Conservation (phyloP, 2,329 filamentous ascomycete genomes). For the Thelonectria olida region DNA sequence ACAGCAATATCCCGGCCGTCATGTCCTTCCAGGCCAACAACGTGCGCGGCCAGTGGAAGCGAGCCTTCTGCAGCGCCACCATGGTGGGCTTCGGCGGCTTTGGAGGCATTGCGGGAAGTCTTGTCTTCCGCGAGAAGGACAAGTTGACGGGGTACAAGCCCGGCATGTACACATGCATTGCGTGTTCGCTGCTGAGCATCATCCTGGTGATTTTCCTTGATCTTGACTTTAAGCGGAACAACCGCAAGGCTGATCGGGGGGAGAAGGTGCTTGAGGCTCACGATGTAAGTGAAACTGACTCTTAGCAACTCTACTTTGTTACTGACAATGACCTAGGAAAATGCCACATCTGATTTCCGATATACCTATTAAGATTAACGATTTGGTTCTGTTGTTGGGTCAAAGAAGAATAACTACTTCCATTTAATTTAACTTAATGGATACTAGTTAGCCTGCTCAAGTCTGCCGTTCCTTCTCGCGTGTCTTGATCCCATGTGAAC, state of each 20-base stretch:
- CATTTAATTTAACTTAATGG: neutral
- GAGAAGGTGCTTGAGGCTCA: slow-evolving; percentile 61
- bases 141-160: slow-evolving; percentile 60
- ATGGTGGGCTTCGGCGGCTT: slow-evolving; percentile 81
- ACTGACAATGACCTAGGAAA: slow-evolving; percentile 35
- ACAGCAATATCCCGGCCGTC: slow-evolving; percentile 78
- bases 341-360: slow-evolving; percentile 43
- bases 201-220: slow-evolving; percentile 54
- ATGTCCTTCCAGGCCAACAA: slow-evolving; percentile 90
- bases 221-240: slow-evolving; percentile 53
- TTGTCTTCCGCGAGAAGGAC: slow-evolving; percentile 74
- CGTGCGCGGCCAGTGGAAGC: slow-evolving; percentile 88
- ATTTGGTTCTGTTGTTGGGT: neutral
- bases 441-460: too few relatives aligned
- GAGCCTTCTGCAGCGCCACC: slow-evolving; percentile 79
- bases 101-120: slow-evolving; percentile 78
- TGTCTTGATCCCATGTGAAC: too few relatives aligned
- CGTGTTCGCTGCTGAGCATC: slow-evolving; percentile 57
- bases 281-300: slow-evolving; percentile 52
- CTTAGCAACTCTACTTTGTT: slow-evolving; percentile 8
- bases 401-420: neutral
- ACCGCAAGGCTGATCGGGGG: slow-evolving; percentile 61
- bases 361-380: slow-evolving; percentile 44
- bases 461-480: too few relatives aligned
- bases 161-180: slow-evolving; percentile 65